These are phyloP conservation scores for Cryphonectria carpinicola DNA, from an alignment of 2,329 filamentous ascomycete genomes.

Conservation along the genomic window DNA sequence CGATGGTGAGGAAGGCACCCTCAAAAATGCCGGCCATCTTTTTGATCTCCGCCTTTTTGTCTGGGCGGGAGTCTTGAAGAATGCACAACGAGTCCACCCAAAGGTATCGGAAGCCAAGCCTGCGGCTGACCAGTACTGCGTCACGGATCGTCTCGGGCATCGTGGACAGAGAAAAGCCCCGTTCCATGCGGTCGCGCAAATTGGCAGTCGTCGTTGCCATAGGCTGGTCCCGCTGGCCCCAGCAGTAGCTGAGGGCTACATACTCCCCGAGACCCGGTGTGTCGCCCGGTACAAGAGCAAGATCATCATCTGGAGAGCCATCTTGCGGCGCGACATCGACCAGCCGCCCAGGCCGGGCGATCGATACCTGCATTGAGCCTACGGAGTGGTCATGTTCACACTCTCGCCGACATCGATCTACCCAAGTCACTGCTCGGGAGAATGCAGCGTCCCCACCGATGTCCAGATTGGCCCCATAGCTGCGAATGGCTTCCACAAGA, in stretches of 20 bases:
- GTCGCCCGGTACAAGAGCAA: neutral
- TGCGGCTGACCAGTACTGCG: neutral
- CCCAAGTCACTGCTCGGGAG: neutral
- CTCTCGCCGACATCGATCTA: neutral
- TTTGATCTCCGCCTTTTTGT: constrained; percentile 10
- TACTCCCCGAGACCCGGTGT: neutral
- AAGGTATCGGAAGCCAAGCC: neutral
- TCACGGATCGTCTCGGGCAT: neutral
- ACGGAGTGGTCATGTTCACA: neutral
- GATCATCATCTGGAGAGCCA: neutral
- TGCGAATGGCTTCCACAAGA: neutral
- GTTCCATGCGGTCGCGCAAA: neutral
- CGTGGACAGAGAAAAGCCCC: neutral
- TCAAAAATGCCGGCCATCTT: constrained; percentile 11
- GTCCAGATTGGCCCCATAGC: neutral
- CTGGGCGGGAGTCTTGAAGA: constrained; percentile 16
- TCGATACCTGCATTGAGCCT: neutral
- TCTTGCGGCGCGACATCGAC: neutral
- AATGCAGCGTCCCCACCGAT: neutral
- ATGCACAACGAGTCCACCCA: constrained; percentile 26
- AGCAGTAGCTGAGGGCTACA: neutral
- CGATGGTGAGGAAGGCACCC: neutral
- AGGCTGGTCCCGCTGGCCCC: neutral
- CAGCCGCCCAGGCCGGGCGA: neutral
- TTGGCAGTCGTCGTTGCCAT: neutral